Evolutionary conservation across 2,329 filamentous ascomycete species (phyloP), one percentile per base, ranked within the genome.

Genomic region (Trichophyton schoenleinii): DNA sequence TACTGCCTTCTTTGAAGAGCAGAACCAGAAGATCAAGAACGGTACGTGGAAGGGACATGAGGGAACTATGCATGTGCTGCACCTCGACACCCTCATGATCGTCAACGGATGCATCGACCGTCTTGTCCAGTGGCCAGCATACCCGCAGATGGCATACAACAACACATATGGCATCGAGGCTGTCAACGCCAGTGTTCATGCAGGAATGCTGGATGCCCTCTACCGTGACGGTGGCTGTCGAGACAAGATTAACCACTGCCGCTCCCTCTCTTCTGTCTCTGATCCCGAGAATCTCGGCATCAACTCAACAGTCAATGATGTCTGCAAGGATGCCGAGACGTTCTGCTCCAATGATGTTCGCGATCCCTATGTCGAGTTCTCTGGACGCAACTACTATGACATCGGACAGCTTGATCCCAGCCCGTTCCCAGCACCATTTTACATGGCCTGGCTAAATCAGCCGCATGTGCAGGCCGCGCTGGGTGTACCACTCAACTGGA

Each of bases 401-500:
- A 60, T 60, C 15, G 42, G 58, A 20, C 44, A 49, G 41, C 49
- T 53, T 6, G 49, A 53, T 11, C 49, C 49, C 9, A 53, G 49
- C 11, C 49, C 49, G 7, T 38, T 60, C 31, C 36, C 28, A 20
- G 18, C 48, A 15, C 46, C 48, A 15, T 60, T 53, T 31, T 55
- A 41, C 13, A 55, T 41, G 49, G 41, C 36, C 13, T 41, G 59
- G 38, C 8, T 58, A 20, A 58, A 58, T 20, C 75, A 81, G 63
- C 72, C 73, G 0, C 74, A 77, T 59, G 78, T 83, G 1, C 80
- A 83, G 66, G 67, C 68, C 9, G 79, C 78, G 1, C 73, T 84
- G 1, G 82, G 82, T 11, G 78, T 80, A 0, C 78, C 79, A 0
- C 65, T 82, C 6, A 83, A 83, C 67, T 74, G 89, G 77, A 1